Evolutionary conservation across 371 early-diverging fungal genomes (phyloP), one percentile per base, ranked within the genome.

Genomic region (Mycotypha africana): DNA sequence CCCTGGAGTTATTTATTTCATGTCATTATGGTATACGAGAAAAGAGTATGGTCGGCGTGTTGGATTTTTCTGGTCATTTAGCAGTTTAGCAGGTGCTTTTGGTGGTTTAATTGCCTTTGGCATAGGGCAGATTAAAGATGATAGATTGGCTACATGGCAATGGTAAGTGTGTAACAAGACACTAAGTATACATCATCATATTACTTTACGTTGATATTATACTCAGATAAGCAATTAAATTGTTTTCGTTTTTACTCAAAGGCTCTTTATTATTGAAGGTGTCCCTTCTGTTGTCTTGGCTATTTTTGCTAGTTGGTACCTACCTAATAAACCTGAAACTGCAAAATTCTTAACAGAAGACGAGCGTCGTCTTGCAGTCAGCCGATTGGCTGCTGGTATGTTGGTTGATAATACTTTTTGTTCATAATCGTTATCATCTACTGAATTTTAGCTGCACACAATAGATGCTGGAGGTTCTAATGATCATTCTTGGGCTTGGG

Each of bases 261-360:
- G 30, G 30, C 30, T 33, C 4, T 33, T 33, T 14, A 33, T 33
- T 15, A 33, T 33, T 33, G 34, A 33, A 33, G 78, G 78, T 26
- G 19, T 58, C 1, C 68, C 76, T 0, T 67, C 77, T 12, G 51
- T 75, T 3, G 7, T 78, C 0, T 28, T 75, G 17, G 63, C 74
- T 1, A 17, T 38, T 9, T 53, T 74, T 4, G 58, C 67, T 15
- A 60, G 53, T 24, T 74, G 53, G 53, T 51, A 62, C 9, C 53
- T 88, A n/a, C 82, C 88, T 1, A 65, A 79, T 35, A 65, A 49
- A 5, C 84, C 86, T 0, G 74, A 74, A 20, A 74, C 63, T 0
- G 72, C 81, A 0, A 51, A 37, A 17, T 85, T 76, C 51, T 56
- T 87, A 33, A 33, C 7, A 9, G n/a, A 15, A 4, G n/a, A 33